Evolutionary conservation across 202 grass and related monocot genomes (phyloP), one percentile per base, ranked within the genome.

Genomic region (Carex sylvatica): DNA sequence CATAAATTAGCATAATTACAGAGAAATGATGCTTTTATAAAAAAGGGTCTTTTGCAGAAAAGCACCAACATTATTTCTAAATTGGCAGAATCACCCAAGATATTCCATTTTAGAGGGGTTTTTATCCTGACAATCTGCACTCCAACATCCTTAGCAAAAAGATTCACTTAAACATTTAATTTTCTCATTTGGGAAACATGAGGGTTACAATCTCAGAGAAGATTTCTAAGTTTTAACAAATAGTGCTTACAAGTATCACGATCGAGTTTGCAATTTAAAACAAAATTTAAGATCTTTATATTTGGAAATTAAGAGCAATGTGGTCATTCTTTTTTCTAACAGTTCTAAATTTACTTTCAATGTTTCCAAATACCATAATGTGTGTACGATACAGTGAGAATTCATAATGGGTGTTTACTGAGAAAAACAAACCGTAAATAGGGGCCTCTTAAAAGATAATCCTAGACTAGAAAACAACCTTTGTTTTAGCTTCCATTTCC

Each of bases 401-500:
- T 12, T n/a, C 36, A 75, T 12, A 61, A 78, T 35, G 55, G 40
- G 24, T 62, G 56, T 52, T 62, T 30, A 33, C 19, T 79, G 30
- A 42, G 49, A 52, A 49, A 51, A 60, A 82, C 44, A 84, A 2
- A 67, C 61, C 3, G 3, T 52, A 73, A 77, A 58, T 35, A 10
- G 28, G 15, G 11, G 7, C 23, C 6, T 19, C 26, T 58, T 77
- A 77, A 58, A 36, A 44, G 18, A 19, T 75, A 75, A 75, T 56
- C 49, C 72, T 70, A 33, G 67, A 70, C 72, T 70, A 33, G 67
- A 70, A 40, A 33, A 12, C 14, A 65, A 93, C 95, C 91, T 87
- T 98, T 81, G 90, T 95, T 84, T 84, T 93, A 46, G 91, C 86
- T 83, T 98, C 95, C 84, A 79, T 85, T 87, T 95, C 84, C 66